Evolutionary conservation across 495 filamentous ascomycete genomes (phyloP).

Genomic region (Penicillium antarcticum): DNA sequence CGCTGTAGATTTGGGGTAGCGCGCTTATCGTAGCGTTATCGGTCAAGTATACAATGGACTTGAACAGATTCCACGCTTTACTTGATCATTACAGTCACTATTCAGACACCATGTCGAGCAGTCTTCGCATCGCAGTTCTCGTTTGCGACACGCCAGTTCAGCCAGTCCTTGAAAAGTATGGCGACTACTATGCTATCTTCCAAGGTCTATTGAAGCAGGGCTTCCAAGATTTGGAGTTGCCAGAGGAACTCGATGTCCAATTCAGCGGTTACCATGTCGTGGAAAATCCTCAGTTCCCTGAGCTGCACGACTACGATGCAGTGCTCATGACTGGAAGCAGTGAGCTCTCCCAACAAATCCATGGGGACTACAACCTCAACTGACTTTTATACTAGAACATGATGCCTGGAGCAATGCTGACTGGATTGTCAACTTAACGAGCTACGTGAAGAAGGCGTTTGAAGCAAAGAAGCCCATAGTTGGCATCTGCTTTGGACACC

Average conservation of each 20-base stretch:
- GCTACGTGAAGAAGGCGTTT: conserved; percentile 56
- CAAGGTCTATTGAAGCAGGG: conserved; percentile 51
- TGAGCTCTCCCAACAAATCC: conserved; percentile 15
- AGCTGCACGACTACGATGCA: conserved; percentile 66
- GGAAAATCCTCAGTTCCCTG: conserved; percentile 52
- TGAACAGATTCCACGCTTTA: not conserved
- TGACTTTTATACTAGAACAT: conserved; percentile 29
- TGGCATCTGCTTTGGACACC: conserved; percentile 89
- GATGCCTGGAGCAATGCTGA: conserved; percentile 60
- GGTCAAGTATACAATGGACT: not conserved
- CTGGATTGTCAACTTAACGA: conserved; percentile 71
- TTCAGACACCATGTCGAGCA: not conserved
- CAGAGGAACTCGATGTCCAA: conserved; percentile 36
- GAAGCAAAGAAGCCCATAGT: conserved; percentile 59
- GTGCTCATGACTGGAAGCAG: conserved; percentile 72
- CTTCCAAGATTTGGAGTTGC: conserved; percentile 34
- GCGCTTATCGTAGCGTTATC: conserved; percentile 15
- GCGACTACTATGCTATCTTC: conserved; percentile 72
- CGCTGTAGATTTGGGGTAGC: conserved; percentile 20
- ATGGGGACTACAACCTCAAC: not conserved
- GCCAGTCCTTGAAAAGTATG: conserved; percentile 53
- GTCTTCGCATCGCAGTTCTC: conserved; percentile 71
- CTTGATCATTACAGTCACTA: not conserved
- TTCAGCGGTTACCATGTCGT: conserved; percentile 67
- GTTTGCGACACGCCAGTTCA: conserved; percentile 71